Base-by-base conservation (phyloP, 805 yeast genomes). In the Candida chauliodis region DNA sequence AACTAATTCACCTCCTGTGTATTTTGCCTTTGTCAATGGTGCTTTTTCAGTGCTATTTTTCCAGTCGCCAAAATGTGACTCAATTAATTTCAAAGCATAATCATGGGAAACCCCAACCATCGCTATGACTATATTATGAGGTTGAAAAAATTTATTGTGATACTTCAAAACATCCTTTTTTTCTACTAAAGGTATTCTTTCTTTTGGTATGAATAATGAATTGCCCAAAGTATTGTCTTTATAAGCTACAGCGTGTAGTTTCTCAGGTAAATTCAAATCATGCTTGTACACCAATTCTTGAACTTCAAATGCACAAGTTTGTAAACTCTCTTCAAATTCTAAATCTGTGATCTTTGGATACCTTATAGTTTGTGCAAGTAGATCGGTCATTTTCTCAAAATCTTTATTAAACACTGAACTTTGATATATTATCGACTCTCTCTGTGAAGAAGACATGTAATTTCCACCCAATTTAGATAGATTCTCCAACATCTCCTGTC, bases 401-500 rank as follows among this genome's bases (percentile, higher is more conserved):
- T 90, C 96, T 31, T 73, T 71, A 56, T 90, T 90, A 73, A 93
- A 91, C 1, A 89, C 95, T 2, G 95, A 82, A 1, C 97, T 95
- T 61, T 93, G 98, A 60, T 93, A 93, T 65, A 91, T 78, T 68
- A 91, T 73, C 3, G 95, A 76, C 59, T 93, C 99, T 53, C 99
- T 74, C 6, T 95, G 85, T 0, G 96, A 84, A 1, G 95, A 83
- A 54, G 95, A 85, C 79, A 87, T 90, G 61, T 84, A 89, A 58
- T 89, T 91, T 10, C 98, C 99, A 34, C 99, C 99, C 41, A 93
- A 61, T 25, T 77, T 69, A 41, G 88, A 89, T 45, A 93, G 66
- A 15, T 73, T 74, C 46, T 83, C 83, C 47, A 85, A 72, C 87
- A 93, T 85, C 36, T 82, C 74, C 30, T 71, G 63, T 2, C 87